Evolutionary conservation across 2,329 filamentous ascomycete genomes (phyloP), one percentile per base, ranked within the genome.

Genomic region (Neurospora sp.): DNA sequence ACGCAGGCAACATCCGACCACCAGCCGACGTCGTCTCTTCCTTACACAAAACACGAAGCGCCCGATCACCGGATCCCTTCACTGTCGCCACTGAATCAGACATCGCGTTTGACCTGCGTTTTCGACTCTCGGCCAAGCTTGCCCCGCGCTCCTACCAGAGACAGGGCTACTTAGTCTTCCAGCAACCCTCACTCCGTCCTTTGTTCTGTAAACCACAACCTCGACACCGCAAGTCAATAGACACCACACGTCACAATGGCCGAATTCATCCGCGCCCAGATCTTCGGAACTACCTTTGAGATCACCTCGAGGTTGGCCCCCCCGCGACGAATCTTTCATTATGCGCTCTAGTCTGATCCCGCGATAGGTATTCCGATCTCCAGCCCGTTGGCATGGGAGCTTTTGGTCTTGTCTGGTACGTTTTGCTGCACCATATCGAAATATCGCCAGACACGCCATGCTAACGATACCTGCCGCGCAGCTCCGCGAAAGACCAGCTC

Each of bases 311-410:
- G 96, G 93, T 97, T 89, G 38, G 69, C 46, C n/a, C 28, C 73
- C 78, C 71, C 38, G 23, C 42, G 46, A 28, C 11, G 39, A 38
- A n/a, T 13, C 52, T 13, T 36, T 62, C 23, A 4, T 33, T 40
- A 40, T 15, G 67, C 38, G 17, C 66, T 69, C 38, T 38, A 38
- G 33, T 66, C 68, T 72, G 66, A 71, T 52, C 28, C 46, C 19
- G 67, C 28, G 43, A 74, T 79, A 97, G 94, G 84, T 98, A 98
- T 83, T 96, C 95, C 72, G 96, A 99, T 82, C 88, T 99, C 79
- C 96, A 99, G 81, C 96, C 96, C 43, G 96, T 99, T 75, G 96
- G 96, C 80, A 99, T 99, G 96, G 96, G 96, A 78, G 96, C 96
- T 72, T 99, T 99, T 82, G 96, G 96, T 74, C 89, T 99, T 73